A percentile compares a stretch with the other conserved stretches of the same genome.
phyloP scores from a whole-genome alignment of 441 rosid genomes.

The Francoa sonchifolia region DNA sequence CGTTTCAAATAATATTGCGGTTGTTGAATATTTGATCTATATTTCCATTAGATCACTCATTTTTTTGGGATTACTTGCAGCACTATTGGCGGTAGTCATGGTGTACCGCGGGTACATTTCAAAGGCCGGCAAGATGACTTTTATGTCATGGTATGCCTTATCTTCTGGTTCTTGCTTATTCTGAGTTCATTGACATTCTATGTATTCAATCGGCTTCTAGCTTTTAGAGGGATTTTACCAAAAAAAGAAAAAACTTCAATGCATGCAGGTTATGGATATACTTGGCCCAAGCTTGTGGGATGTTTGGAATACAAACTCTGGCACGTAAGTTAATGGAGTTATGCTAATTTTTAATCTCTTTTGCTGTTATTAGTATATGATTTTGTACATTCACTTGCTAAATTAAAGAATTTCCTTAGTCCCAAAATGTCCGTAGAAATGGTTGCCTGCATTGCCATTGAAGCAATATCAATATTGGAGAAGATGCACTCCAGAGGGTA shows the following conservation, averaged over 20 bases:
- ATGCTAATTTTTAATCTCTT: background rate
- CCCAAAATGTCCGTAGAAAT: constrained; percentile 85
- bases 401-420: background rate
- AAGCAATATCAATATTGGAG: constrained; percentile 83
- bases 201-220: too few species aligned
- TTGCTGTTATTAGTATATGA: background rate
- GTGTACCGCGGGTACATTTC: constrained; percentile 82
- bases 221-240: too few species aligned
- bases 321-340: constrained; percentile 25
- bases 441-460: constrained; percentile 98
- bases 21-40: background rate
- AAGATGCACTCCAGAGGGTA: constrained; percentile 87
- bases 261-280: constrained; percentile 82
- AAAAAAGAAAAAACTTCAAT: too few species aligned
- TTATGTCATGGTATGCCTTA: constrained; percentile 68
- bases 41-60: constrained; percentile 5
- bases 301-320: constrained; percentile 78
- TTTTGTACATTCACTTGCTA: constrained; percentile 6
- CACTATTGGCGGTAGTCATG: constrained; percentile 88
- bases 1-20: too few species aligned
- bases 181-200: too few species aligned
- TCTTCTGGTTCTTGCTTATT: too few species aligned
- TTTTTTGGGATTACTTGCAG: constrained; percentile 24
- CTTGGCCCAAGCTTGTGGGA: constrained; percentile 95
- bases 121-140: constrained; percentile 91